Evolutionary conservation across 2,329 filamentous ascomycete genomes (phyloP).

Genomic region (Leptographium wingfieldii): DNA sequence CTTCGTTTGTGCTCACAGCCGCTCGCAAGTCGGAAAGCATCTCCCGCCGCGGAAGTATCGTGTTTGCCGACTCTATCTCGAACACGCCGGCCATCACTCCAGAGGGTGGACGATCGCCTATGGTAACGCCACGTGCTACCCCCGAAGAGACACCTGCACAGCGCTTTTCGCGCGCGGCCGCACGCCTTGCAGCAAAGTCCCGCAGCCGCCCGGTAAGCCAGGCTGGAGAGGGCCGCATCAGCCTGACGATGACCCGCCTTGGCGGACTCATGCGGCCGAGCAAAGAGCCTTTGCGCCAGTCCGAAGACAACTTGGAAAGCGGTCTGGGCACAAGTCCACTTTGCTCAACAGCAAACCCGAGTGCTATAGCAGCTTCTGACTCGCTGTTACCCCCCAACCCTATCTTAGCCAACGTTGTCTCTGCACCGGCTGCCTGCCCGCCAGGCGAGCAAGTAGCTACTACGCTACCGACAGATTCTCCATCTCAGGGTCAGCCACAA

Average conservation of each 20-base stretch:
- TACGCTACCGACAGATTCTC: neutral
- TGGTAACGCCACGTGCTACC: constrained; percentile 26
- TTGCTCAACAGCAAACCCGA: neutral
- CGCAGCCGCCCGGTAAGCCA: constrained; percentile 47
- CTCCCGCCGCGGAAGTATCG: constrained; percentile 38
- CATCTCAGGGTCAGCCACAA: neutral
- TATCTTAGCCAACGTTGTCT: neutral
- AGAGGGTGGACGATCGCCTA: constrained; percentile 14
- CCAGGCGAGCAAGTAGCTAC: neutral
- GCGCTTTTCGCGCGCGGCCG: constrained; percentile 44
- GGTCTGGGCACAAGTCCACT: neutral
- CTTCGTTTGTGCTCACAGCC: constrained; percentile 11
- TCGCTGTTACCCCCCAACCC: neutral
- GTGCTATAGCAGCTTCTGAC: neutral
- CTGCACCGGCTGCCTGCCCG: neutral
- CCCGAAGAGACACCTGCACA: constrained; percentile 44
- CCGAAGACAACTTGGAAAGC: constrained; percentile 9
- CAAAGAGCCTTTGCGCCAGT: constrained; percentile 32
- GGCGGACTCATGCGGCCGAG: constrained; percentile 38
- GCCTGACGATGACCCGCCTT: constrained; percentile 43
- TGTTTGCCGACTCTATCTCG: constrained; percentile 29
- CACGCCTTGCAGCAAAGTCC: constrained; percentile 31
- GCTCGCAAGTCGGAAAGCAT: constrained; percentile 16
- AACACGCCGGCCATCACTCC: constrained; percentile 25
- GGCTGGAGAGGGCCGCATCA: constrained; percentile 44